Base-by-base conservation (phyloP, 352 stramenopile species). In the Pythium aphanidermatum region DNA sequence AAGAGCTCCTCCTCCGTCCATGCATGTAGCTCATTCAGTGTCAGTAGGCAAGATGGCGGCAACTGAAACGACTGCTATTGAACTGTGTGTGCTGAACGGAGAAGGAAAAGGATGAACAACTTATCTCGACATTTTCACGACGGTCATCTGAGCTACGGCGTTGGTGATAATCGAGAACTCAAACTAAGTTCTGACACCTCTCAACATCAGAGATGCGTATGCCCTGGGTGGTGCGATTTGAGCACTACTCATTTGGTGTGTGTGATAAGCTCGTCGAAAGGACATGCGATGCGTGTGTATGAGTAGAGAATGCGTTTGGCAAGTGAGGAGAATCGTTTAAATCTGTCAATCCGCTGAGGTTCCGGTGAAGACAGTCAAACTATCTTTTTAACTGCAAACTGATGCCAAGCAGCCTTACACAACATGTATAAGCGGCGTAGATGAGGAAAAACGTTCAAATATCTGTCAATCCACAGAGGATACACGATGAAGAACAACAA, bases 71-170 rank as follows among this genome's bases (percentile, higher is more conserved):
- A n/a, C n/a, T n/a, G n/a, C n/a, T n/a, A 33, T 14, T 33, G 28
- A 33, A 33, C 14, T 36, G 23, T 33, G 46, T 51, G 32, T 34
- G 17, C 26, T n/a, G 17, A 7, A 11, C 9, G 16, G 10, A 30
- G 17, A 26, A 57, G 75, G 69, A 92, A 76, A 64, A 85, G 83
- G 70, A 89, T 92, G 80, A 92, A 73, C 65, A 65, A 65, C 52
- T 77, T 79, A 82, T 86, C 78, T 90, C 77, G 71, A 89, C 63
- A 65, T 79, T 87, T 82, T 92, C 80, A 92, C 77, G 80, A 92
- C 80, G 80, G 80, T 92, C 80, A 84, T 89, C 80, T 92, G 77
- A 92, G 77, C 59, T 46, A 55, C 34, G 55, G 65, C 76, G 51
- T 57, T 92, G 80, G 65, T 86, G 79, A 90, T 55, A 92, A 67